Evolutionary conservation across 108 stramenopile genomes (phyloP).

Genomic region (Cyclotella kingstonii): DNA sequence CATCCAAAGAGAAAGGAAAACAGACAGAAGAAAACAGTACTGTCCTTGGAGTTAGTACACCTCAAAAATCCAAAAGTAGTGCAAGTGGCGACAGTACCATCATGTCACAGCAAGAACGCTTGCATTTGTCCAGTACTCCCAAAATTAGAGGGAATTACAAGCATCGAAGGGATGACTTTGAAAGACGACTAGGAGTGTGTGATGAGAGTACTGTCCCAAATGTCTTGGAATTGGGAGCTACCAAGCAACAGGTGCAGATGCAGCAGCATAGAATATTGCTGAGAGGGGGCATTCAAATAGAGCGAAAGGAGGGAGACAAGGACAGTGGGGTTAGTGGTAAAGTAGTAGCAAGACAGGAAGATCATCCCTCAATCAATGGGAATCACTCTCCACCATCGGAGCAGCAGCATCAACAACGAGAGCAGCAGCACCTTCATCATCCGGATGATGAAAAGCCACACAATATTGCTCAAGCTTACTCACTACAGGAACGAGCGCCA

Average conservation of each 20-base stretch:
- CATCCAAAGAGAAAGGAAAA: no score
- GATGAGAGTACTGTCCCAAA: neutral
- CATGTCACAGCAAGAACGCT: conserved; percentile 5
- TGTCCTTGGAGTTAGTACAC: no score
- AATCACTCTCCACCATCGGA: no score
- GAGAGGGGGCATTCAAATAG: no score
- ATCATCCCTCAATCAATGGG: no score
- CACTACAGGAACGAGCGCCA: conserved; percentile 20
- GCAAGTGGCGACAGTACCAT: neutral
- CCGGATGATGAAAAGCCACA: conserved; percentile 2
- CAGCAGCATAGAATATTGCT: no score
- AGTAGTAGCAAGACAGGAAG: neutral
- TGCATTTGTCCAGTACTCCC: conserved; percentile 34
- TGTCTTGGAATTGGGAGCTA: no score
- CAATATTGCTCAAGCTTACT: conserved; percentile 12
- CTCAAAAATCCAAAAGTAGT: neutral
- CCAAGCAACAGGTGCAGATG: no score
- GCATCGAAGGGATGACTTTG: conserved; percentile 16
- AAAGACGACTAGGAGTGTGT: neutral
- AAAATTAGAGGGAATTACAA: conserved; percentile 30
- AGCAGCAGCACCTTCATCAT: neutral
- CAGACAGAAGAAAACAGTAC: neutral
- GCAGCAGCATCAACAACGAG: neutral
- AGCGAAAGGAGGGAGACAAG: no score
- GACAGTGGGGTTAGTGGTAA: no score